Evolutionary conservation across 2,329 filamentous ascomycete genomes (phyloP).

Genomic region (Verticillium dahliae): DNA sequence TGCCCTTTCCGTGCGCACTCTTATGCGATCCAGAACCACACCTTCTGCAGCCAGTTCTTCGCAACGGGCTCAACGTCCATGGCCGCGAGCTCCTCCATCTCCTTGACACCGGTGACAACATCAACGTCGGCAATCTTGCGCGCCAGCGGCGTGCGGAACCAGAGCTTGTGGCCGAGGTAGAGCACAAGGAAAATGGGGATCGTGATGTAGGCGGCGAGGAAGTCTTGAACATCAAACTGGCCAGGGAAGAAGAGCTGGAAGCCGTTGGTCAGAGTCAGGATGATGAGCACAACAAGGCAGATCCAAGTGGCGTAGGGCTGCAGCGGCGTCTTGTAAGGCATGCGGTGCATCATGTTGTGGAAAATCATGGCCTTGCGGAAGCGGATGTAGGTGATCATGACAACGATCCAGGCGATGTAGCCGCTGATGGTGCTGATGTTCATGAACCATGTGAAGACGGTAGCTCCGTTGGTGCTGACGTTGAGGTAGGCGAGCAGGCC

Average conservation of each 20-base stretch:
- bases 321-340: conserved; percentile 45
- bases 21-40: conserved; percentile 51
- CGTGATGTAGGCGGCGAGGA: conserved; percentile 59
- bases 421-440: conserved; percentile 61
- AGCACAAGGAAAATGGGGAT: conserved; percentile 54
- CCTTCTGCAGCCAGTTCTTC: conserved; percentile 42
- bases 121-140: conserved; percentile 45
- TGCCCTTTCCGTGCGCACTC: neutral
- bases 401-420: conserved; percentile 53
- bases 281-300: conserved; percentile 47
- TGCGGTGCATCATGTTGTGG: conserved; percentile 40
- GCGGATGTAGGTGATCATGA: conserved; percentile 52
- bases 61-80: conserved; percentile 39
- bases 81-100: conserved; percentile 53
- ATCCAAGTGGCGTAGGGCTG: conserved; percentile 61
- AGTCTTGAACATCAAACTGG: conserved; percentile 56
- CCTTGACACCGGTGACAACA: conserved; percentile 49
- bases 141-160: conserved; percentile 34
- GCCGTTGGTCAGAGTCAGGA: conserved; percentile 68
- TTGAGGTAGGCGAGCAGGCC: conserved; percentile 66
- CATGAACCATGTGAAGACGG: conserved; percentile 66
- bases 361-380: conserved; percentile 50
- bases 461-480: conserved; percentile 52
- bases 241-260: conserved; percentile 67
- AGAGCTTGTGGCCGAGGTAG: conserved; percentile 55